Percentiles rank a stretch among this genome's conserved stretches.
Conservation (phyloP, 2,329 filamentous ascomycete genomes). For the Cadophora luteo-olivacea region DNA sequence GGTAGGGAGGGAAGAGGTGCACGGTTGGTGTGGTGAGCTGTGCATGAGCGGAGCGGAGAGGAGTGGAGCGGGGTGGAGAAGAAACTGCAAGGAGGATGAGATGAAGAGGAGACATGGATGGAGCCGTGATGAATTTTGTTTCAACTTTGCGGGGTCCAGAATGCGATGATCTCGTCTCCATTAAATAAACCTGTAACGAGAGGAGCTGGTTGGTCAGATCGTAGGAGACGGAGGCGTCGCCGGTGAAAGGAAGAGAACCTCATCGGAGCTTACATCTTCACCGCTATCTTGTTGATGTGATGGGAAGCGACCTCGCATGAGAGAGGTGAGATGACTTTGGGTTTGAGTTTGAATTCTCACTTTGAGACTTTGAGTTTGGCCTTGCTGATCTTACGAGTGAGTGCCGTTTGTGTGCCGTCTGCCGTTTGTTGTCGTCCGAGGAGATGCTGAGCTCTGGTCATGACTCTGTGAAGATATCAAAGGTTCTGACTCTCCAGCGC, state of each 20-base stretch:
- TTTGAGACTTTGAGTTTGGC: not conserved
- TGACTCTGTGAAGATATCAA: not conserved
- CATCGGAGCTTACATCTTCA: constrained; percentile 15
- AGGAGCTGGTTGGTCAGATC: constrained; percentile 9
- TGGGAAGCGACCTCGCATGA: not conserved
- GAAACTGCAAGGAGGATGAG: not conserved
- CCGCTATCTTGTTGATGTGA: constrained; percentile 23
- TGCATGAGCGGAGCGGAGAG: constrained; percentile 2
- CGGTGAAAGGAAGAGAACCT: not conserved
- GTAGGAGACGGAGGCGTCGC: constrained; percentile 18
- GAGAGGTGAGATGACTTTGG: not conserved
- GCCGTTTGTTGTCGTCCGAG: not conserved
- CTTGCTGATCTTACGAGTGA: constrained; percentile 15
- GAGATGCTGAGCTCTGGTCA: not conserved
- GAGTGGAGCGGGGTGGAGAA: constrained; percentile 1
- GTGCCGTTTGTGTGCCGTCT: not conserved
- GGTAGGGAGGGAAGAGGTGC: not conserved
- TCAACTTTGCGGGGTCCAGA: not conserved
- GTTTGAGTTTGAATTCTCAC: not conserved
- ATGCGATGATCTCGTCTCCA: not conserved
- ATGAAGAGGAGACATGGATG: not conserved
- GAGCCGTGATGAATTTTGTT: not conserved
- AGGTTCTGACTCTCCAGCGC: not conserved
- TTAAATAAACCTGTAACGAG: not conserved
- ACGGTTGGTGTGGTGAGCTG: constrained; percentile 3